Conservation (phyloP, 495 filamentous ascomycete species). For the Daldinia childiae region DNA sequence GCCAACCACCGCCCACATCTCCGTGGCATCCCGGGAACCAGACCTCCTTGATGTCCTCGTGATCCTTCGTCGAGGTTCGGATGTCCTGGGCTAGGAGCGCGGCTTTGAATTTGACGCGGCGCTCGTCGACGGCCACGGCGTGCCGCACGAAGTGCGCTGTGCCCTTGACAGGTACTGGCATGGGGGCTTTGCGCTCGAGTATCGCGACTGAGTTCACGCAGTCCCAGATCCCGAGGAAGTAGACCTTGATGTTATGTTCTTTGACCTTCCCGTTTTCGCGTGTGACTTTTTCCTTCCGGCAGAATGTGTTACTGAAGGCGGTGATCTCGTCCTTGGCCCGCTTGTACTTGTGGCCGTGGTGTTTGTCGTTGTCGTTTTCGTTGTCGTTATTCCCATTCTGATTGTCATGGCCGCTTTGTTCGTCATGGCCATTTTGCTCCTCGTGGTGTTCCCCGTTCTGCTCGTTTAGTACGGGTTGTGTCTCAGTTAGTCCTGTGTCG, state of each 20-base stretch:
- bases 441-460: too few species aligned
- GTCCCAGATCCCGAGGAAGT: conserved; percentile 59
- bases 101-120: conserved; percentile 56
- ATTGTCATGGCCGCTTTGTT: too few species aligned
- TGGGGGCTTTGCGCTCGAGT: conserved; percentile 55
- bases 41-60: too few species aligned
- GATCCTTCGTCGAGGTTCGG: conserved; percentile 20
- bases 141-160: conserved; percentile 53
- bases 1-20: conserved; percentile 56
- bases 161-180: conserved; percentile 46
- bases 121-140: conserved; percentile 58
- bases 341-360: too few species aligned
- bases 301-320: too few species aligned
- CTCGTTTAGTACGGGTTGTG: too few species aligned
- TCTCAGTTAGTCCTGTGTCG: too few species aligned
- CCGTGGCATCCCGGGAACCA: conserved; percentile 49
- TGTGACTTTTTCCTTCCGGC: conserved; percentile 27
- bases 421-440: too few species aligned
- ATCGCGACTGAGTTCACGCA: conserved; percentile 55
- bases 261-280: conserved; percentile 32
- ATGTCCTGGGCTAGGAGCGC: conserved; percentile 45
- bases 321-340: too few species aligned
- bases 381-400: too few species aligned
- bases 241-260: conserved; percentile 45
- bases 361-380: too few species aligned